These are phyloP conservation scores for Ophiostoma australiae DNA, from an alignment of 2,329 filamentous ascomycete species.

Conservation along the genomic window DNA sequence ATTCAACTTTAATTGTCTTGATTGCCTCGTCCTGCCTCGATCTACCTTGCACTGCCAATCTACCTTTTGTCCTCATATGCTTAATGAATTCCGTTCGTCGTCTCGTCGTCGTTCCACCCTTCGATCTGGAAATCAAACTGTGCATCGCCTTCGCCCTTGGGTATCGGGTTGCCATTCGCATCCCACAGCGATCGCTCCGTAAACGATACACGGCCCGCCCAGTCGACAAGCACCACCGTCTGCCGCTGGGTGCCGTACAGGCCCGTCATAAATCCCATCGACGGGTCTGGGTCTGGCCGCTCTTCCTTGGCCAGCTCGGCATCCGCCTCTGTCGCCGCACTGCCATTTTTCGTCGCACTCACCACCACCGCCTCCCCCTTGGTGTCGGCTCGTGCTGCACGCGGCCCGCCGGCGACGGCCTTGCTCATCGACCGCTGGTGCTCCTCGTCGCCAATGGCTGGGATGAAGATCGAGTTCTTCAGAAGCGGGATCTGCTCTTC, in stretches of 20 bases:
- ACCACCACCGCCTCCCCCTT: slow-evolving; percentile 24
- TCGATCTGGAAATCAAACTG: slow-evolving; percentile 54
- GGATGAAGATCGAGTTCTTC: slow-evolving; percentile 58
- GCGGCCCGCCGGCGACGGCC: slow-evolving; percentile 32
- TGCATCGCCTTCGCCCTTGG: slow-evolving; percentile 51
- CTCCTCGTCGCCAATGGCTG: slow-evolving; percentile 47
- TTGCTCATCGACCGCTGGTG: slow-evolving; percentile 31
- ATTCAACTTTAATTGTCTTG: no score
- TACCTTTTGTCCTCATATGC: background rate
- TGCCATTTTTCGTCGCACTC: no score
- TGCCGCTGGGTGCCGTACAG: slow-evolving; percentile 63
- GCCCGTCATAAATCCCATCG: slow-evolving; percentile 49
- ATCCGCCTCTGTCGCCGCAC: slow-evolving; percentile 30
- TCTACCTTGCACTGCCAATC: background rate
- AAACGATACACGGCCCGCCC: slow-evolving; percentile 57
- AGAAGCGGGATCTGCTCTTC: slow-evolving; percentile 51
- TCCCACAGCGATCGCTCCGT: slow-evolving; percentile 58
- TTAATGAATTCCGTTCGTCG: background rate
- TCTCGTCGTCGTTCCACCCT: slow-evolving; percentile 41
- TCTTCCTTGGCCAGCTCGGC: slow-evolving; percentile 37
- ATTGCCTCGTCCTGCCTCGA: no score
- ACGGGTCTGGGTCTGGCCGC: slow-evolving; percentile 34
- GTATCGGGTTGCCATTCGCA: slow-evolving; percentile 50
- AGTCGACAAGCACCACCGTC: slow-evolving; percentile 58
- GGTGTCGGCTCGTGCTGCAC: slow-evolving; percentile 34